These are phyloP conservation scores for Botrytis tulipae DNA, from an alignment of 2,329 filamentous ascomycete species.

Conservation along the genomic window DNA sequence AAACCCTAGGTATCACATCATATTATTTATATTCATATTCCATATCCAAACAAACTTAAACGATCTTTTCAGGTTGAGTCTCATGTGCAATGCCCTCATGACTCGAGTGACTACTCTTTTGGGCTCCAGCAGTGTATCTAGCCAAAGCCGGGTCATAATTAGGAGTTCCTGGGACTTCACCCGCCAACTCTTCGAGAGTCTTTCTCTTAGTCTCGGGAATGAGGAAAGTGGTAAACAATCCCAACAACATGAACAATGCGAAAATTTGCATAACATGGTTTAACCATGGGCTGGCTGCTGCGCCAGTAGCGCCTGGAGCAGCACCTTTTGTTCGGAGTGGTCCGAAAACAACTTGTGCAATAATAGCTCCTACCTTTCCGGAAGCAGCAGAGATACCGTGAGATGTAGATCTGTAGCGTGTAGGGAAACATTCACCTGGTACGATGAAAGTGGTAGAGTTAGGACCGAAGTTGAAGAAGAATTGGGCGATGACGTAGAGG, in stretches of 20 bases:
- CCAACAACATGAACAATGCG: constrained; percentile 75
- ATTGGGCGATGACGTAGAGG: constrained; percentile 64
- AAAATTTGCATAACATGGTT: constrained; percentile 76
- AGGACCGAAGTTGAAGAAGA: constrained; percentile 65
- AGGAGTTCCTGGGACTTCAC: constrained; percentile 18
- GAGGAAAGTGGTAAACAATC: constrained; percentile 63
- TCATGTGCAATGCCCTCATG: background rate
- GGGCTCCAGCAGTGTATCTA: background rate
- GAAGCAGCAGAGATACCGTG: constrained; percentile 41
- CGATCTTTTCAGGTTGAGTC: background rate
- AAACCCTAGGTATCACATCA: constrained; percentile 15
- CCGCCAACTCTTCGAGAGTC: constrained; percentile 63
- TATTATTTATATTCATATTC: background rate
- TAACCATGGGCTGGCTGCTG: constrained; percentile 52
- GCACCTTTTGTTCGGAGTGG: constrained; percentile 48
- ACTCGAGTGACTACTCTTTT: constrained; percentile 4
- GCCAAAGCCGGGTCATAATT: constrained; percentile 19
- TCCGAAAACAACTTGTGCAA: constrained; percentile 51
- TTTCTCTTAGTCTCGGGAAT: constrained; percentile 75
- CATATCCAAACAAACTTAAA: background rate
- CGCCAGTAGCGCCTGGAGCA: constrained; percentile 26
- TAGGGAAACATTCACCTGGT: constrained; percentile 60
- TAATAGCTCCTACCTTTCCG: constrained; percentile 41
- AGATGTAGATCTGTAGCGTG: constrained; percentile 40
- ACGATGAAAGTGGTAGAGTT: constrained; percentile 73